Evolutionary conservation across 495 filamentous ascomycete species (phyloP), one percentile per base, ranked within the genome.

Genomic region (Lasiosphaeria hispida): DNA sequence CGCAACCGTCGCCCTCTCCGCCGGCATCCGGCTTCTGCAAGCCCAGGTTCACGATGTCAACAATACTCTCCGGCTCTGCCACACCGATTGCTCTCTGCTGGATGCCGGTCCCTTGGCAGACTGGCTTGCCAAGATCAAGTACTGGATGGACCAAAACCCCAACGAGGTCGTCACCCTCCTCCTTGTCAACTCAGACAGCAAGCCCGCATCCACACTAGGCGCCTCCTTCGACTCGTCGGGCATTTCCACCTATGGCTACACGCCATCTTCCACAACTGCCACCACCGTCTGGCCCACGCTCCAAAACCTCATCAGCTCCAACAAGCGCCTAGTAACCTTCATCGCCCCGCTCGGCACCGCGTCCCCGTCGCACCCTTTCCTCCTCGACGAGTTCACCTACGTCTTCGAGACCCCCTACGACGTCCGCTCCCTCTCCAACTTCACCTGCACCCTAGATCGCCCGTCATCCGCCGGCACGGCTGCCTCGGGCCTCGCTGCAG

Each of bases 331-430:
- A 0, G 75, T 90, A 36, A 79, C 80, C 10, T 89, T 87, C 63
- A 63, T 90, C 60, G 79, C 86, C 6, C 77, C 76, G 60, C 78
- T 85, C 53, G 75, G 78, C 30, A 53, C 23, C 23, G 41, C 80
- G 53, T 70, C 76, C 44, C 49, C 64, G 8, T 59, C 63, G 1
- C 77, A 82, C 49, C 76, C 85, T 0, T 89, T 85, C 69, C 81
- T 91, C n/a, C 77, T 88, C 19, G 66, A 80, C 56, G 85, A 92
- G 66, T 92, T 89, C 69, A 69, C 75, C 52, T 78, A 88, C 68
- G 81, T 87, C 63, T 92, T 89, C 67, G 87, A 91, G 17, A 91
- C 85, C 0, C 69, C 85, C 11, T 92, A 75, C 65, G 83, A 84
- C 52, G 78, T 84, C 4, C 82, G 79, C 3, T 78, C 82, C 57